These are phyloP conservation scores for Leccinum obscurum DNA, from an alignment of 768 basidiomycete genomes.

Conservation along the genomic window DNA sequence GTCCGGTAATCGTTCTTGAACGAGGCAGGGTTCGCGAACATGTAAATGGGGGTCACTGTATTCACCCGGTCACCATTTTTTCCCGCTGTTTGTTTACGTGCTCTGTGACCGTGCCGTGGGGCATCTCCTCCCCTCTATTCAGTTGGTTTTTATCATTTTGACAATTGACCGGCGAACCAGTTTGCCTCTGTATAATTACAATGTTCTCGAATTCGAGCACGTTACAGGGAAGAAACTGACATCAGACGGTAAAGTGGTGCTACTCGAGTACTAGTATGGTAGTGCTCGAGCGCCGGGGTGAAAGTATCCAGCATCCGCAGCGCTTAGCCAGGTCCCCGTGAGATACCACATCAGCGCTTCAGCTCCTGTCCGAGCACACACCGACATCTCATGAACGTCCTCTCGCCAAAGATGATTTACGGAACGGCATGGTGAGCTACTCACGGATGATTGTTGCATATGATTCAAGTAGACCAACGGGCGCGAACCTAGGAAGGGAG, in stretches of 20 bases:
- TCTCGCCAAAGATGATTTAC: constrained; percentile 51
- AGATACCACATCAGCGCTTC: constrained; percentile 7
- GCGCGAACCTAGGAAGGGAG: constrained; percentile 64
- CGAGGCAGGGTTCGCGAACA: not conserved
- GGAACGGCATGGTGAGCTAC: constrained; percentile 58
- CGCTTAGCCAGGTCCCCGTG: constrained; percentile 9
- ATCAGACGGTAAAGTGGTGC: not conserved
- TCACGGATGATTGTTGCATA: not conserved
- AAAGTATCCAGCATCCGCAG: not conserved
- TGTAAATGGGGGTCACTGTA: not conserved
- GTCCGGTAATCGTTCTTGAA: not conserved
- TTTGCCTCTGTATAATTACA: not conserved
- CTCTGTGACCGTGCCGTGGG: not conserved
- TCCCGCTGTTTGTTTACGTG: not conserved
- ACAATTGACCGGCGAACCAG: not conserved
- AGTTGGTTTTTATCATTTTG: not conserved
- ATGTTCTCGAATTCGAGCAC: not conserved
- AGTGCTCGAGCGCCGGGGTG: not conserved
- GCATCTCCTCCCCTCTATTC: not conserved
- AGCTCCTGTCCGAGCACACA: constrained; percentile 3
- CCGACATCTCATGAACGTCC: constrained; percentile 28
- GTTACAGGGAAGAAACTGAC: not conserved
- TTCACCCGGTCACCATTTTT: not conserved
- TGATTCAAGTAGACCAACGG: not conserved
- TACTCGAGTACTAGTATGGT: not conserved